These are phyloP conservation scores for Colletotrichum navitas DNA, from an alignment of 2,329 filamentous ascomycete species.

Conservation along the genomic window DNA sequence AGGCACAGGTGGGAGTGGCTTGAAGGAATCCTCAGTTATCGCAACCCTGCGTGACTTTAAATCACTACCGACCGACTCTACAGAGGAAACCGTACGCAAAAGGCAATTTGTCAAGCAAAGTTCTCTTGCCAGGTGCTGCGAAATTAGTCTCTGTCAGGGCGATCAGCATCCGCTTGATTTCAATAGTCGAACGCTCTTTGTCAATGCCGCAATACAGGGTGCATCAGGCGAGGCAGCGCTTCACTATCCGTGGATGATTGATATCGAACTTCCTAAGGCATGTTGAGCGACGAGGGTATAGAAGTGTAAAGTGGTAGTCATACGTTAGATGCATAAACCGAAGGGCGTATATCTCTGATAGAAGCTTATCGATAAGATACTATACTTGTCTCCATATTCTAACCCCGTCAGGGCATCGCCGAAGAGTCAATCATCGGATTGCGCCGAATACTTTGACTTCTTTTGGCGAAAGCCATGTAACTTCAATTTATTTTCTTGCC, in stretches of 20 bases:
- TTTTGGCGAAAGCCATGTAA: constrained; percentile 8
- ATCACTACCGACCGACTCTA: constrained; percentile 34
- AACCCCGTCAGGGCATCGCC: constrained; percentile 39
- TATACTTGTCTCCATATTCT: constrained; percentile 31
- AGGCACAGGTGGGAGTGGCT: constrained; percentile 62
- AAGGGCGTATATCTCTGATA: background rate
- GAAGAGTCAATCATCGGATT: constrained; percentile 26
- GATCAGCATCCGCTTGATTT: constrained; percentile 46
- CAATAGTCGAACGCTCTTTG: constrained; percentile 64
- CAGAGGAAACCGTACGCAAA: background rate
- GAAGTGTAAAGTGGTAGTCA: background rate
- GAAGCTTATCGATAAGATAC: constrained; percentile 39
- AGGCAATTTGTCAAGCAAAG: constrained; percentile 41
- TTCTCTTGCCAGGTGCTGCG: constrained; percentile 43
- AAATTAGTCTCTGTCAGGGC: constrained; percentile 49
- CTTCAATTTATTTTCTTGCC: constrained; percentile 1
- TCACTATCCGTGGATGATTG: constrained; percentile 27
- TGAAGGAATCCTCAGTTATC: constrained; percentile 55
- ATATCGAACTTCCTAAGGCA: constrained; percentile 22
- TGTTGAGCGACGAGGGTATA: background rate
- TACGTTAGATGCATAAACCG: background rate
- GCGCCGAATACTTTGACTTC: constrained; percentile 20
- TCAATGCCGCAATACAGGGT: constrained; percentile 66
- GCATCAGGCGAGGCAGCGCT: constrained; percentile 57
- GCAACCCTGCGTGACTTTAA: constrained; percentile 49